Conservation (phyloP, 306 rosid species). For the Prunus mume region DNA sequence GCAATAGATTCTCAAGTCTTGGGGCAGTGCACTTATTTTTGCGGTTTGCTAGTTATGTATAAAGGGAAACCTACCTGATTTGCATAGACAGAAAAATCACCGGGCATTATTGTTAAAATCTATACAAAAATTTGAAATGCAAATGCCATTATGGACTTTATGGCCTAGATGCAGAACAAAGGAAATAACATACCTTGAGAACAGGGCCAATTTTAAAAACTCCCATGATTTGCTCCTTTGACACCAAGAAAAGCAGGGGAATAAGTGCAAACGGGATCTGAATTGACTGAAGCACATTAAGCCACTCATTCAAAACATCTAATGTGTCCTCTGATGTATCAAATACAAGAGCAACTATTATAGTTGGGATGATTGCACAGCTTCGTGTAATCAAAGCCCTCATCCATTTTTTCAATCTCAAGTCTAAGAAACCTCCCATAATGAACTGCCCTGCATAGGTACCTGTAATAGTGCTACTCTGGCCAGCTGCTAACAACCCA, state of each 20-base stretch:
- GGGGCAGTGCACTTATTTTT: no score
- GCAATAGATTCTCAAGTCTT: background rate
- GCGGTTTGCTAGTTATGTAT: background rate
- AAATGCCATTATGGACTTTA: background rate
- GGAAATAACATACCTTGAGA: conserved; percentile 59
- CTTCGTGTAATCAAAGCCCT: conserved; percentile 89
- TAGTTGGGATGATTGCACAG: conserved; percentile 83
- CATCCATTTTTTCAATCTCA: conserved; percentile 88
- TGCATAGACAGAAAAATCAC: background rate
- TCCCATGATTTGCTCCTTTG: conserved; percentile 93
- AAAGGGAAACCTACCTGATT: background rate
- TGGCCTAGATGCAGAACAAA: conserved; percentile 13
- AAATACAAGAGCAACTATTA: conserved; percentile 75
- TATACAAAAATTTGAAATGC: background rate
- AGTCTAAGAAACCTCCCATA: conserved; percentile 91
- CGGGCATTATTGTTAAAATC: background rate
- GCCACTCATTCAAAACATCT: conserved; percentile 92
- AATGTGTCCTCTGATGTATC: conserved; percentile 68
- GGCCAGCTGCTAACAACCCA: conserved; percentile 94
- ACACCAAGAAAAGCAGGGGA: conserved; percentile 89
- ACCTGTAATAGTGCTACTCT: conserved; percentile 96
- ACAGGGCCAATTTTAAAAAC: conserved; percentile 68
- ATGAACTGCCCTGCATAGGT: conserved; percentile 99
- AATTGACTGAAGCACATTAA: conserved; percentile 91
- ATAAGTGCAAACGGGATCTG: conserved; percentile 97